phyloP scores from a whole-genome alignment of 768 basidiomycete genomes.

The Rhizopogon vesiculosus region DNA sequence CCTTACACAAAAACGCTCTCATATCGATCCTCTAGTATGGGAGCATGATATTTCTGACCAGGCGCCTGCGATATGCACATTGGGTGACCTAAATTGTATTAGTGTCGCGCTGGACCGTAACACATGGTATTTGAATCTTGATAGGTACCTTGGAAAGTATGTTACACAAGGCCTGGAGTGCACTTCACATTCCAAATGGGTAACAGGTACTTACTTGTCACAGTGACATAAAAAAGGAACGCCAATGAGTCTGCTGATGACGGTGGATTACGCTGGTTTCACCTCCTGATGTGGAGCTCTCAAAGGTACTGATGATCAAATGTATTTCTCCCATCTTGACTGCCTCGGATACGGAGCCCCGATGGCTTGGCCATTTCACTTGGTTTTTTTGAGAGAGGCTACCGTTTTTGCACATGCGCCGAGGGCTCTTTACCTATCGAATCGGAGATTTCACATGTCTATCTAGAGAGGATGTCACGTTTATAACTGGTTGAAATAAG shows the following conservation, averaged over 20 bases:
- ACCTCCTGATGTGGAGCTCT: background rate
- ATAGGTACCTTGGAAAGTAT: background rate
- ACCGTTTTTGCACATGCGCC: background rate
- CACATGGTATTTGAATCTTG: too few species aligned
- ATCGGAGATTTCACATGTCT: background rate
- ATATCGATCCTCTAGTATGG: background rate
- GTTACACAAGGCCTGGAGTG: background rate
- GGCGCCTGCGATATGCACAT: background rate
- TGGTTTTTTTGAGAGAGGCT: background rate
- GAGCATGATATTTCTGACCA: background rate
- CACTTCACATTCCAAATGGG: background rate
- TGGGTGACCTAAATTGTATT: background rate
- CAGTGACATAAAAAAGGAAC: background rate
- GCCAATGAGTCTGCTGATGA: background rate
- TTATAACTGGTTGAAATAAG: background rate
- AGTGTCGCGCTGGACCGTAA: too few species aligned
- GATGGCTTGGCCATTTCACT: background rate
- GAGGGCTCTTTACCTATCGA: background rate
- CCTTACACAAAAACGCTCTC: background rate
- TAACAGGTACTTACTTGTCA: background rate
- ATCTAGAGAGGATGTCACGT: background rate
- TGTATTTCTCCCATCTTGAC: background rate
- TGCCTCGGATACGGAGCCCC: background rate
- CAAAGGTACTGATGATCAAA: background rate
- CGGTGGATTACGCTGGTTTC: background rate